Conservation (phyloP, 108 stramenopile genomes). For the Bacterosira constricta region DNA sequence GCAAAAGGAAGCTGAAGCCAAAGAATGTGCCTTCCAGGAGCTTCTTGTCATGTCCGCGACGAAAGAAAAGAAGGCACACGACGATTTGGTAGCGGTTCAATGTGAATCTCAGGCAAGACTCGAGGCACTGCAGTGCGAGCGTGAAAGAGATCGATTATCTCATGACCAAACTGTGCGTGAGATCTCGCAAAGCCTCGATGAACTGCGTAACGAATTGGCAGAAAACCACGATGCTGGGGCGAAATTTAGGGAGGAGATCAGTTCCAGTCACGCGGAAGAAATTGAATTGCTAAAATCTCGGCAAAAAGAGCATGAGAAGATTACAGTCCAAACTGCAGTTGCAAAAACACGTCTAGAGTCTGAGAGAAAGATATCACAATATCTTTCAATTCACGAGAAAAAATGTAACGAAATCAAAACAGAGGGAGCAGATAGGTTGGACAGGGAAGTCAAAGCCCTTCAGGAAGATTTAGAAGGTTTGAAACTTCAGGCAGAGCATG, state of each 20-base stretch:
- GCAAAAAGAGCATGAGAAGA: slow-evolving; percentile 33
- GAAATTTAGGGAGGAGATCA: slow-evolving; percentile 12
- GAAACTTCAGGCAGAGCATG: slow-evolving; percentile 27
- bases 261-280: slow-evolving; percentile 26
- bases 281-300: slow-evolving; percentile 32
- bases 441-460: slow-evolving; percentile 9
- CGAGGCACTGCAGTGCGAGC: background rate
- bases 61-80: slow-evolving; percentile 21
- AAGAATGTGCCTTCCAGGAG: slow-evolving; percentile 2
- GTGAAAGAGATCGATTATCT: background rate
- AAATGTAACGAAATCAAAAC: slow-evolving; percentile 1
- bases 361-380: slow-evolving; percentile 21
- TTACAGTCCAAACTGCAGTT: slow-evolving; percentile 34
- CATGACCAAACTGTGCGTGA: slow-evolving; percentile 4
- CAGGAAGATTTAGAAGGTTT: slow-evolving; percentile 15
- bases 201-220: slow-evolving; percentile 26
- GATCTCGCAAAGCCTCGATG: slow-evolving; percentile 15
- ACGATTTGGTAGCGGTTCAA: slow-evolving; percentile 3
- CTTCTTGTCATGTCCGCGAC: slow-evolving; percentile 5
- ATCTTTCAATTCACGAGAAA: slow-evolving; percentile 3
- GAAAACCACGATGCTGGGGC: slow-evolving; percentile 1
- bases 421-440: background rate
- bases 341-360: slow-evolving; percentile 15
- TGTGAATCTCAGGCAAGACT: slow-evolving; percentile 2
- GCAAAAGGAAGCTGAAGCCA: slow-evolving; percentile 9